Evolutionary conservation across 83 land plant species (phyloP).

Genomic region (Thuja plicata): DNA sequence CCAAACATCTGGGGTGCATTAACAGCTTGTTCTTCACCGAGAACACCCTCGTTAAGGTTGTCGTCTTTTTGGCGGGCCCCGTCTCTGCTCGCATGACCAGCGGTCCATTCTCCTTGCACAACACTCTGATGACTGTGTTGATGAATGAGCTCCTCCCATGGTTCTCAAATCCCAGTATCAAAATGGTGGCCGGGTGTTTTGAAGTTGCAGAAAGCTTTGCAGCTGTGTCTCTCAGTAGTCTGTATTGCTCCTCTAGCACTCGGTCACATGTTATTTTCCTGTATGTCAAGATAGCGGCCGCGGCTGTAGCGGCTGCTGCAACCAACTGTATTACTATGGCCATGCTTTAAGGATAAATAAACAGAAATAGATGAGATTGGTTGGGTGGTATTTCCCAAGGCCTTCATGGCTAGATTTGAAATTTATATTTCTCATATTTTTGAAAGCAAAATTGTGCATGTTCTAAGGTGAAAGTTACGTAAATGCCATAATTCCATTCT

Average conservation of each 20-base stretch:
- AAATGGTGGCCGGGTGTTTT: background rate
- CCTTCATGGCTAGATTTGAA: background rate
- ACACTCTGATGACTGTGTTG: slow-evolving; percentile 25
- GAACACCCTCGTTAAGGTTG: background rate
- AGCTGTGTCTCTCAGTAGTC: background rate
- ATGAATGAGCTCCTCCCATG: slow-evolving; percentile 32
- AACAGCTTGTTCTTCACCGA: slow-evolving; percentile 10
- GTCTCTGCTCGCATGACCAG: slow-evolving; percentile 20
- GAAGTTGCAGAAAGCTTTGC: background rate
- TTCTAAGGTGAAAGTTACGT: background rate
- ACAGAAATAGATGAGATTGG: background rate
- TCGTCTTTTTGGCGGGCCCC: background rate
- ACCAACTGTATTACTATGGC: background rate
- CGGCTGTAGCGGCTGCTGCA: background rate
- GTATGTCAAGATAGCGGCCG: background rate
- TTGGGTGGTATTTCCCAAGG: background rate
- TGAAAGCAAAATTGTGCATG: background rate
- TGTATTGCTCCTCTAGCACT: background rate
- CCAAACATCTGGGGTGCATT: background rate
- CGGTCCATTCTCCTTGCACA: slow-evolving; percentile 22
- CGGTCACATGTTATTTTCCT: background rate
- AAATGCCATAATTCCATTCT: background rate
- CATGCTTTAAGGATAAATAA: background rate
- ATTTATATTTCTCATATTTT: background rate
- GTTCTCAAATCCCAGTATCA: slow-evolving; percentile 16